A percentile compares a stretch with the other conserved stretches of the same genome.
Evolutionary conservation across 2,329 filamentous ascomycete genomes (phyloP).

Genomic region (Gnomoniopsis smithogilvyi): DNA sequence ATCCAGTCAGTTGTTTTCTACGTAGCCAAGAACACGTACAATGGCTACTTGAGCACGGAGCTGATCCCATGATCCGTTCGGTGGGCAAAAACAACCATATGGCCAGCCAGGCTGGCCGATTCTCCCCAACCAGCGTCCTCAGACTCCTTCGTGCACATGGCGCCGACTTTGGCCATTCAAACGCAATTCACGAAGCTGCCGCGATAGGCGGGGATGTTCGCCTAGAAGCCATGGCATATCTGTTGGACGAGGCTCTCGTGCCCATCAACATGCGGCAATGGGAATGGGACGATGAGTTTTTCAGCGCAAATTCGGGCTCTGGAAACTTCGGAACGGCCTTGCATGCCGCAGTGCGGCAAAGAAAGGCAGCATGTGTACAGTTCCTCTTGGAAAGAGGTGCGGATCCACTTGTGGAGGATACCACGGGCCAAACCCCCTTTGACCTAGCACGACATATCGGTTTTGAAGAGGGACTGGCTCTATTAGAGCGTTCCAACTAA

Average conservation of each 20-base stretch:
- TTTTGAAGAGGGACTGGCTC: not conserved
- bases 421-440: not conserved
- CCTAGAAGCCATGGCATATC: not conserved
- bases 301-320: not conserved
- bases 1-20: not conserved
- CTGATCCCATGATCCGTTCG: not conserved
- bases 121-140: not conserved
- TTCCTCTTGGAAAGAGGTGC: not conserved
- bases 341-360: not conserved
- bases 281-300: not conserved
- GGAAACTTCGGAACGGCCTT: not conserved
- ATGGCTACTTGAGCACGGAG: not conserved
- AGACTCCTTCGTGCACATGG: not conserved
- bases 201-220: not conserved
- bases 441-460: not conserved
- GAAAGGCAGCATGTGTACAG: not conserved
- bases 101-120: not conserved
- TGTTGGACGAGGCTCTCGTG: not conserved
- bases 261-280: not conserved
- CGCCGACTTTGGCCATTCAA: not conserved
- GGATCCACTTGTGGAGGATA: not conserved
- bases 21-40: not conserved
- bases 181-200: not conserved
- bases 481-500: not conserved
- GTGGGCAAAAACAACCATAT: not conserved